phyloP scores from a whole-genome alignment of 805 yeast species.

The Zygosaccharomyces rouxii region DNA sequence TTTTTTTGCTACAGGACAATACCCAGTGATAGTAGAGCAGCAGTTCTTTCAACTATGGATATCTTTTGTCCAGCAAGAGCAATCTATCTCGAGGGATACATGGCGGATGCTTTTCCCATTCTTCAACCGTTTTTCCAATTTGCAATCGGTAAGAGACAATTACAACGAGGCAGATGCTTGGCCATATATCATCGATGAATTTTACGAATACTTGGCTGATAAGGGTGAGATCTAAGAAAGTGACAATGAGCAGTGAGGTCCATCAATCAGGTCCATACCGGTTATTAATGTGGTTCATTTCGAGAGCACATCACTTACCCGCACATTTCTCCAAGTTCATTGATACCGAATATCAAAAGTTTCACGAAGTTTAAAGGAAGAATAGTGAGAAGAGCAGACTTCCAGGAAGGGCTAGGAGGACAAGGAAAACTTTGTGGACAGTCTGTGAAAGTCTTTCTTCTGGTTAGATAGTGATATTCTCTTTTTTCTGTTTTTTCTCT shows the following conservation, averaged over 20 bases:
- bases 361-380: neutral
- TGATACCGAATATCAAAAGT: neutral
- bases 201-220: slow-evolving; percentile 51
- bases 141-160: slow-evolving; percentile 45
- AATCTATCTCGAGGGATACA: slow-evolving; percentile 61
- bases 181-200: slow-evolving; percentile 88
- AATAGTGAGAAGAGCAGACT: neutral
- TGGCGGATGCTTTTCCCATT: slow-evolving; percentile 84
- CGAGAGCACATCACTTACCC: neutral
- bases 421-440: neutral
- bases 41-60: slow-evolving; percentile 52
- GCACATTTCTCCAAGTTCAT: neutral
- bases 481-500: neutral
- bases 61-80: slow-evolving; percentile 43
- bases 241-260: neutral
- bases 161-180: slow-evolving; percentile 85
- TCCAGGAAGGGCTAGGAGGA: neutral
- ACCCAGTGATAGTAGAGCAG: slow-evolving; percentile 24
- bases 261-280: neutral
- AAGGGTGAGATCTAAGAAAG: neutral
- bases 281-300: neutral
- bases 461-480: neutral
- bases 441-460: neutral
- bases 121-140: slow-evolving; percentile 46
- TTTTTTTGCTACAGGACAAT: slow-evolving; percentile 39